These are phyloP conservation scores for Multifurca ochricompacta DNA, from an alignment of 768 basidiomycete genomes.

Conservation along the genomic window DNA sequence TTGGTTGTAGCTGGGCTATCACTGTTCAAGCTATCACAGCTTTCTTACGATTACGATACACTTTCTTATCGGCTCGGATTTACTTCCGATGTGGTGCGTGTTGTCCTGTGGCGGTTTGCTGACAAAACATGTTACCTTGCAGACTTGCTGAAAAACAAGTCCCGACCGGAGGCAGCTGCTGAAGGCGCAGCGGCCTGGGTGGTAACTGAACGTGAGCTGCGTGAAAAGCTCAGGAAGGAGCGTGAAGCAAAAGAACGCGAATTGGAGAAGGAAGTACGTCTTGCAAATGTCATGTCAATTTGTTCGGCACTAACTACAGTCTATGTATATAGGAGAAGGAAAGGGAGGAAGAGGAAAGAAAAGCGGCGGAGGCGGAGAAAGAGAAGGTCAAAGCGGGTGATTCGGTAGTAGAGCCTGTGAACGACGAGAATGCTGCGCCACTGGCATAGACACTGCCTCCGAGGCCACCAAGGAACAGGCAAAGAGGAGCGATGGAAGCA, in stretches of 20 bases:
- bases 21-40: conserved; percentile 21
- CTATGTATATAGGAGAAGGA: conserved; percentile 53
- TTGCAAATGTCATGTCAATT: conserved; percentile 5
- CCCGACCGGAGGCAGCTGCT: conserved; percentile 69
- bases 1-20: conserved; percentile 18
- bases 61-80: conserved; percentile 9
- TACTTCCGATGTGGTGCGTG: conserved; percentile 19
- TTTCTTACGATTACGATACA: conserved; percentile 11
- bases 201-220: conserved; percentile 62
- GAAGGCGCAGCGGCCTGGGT: conserved; percentile 66
- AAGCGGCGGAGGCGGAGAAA: conserved; percentile 42
- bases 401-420: conserved; percentile 19
- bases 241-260: conserved; percentile 62
- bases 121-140: conserved; percentile 12
- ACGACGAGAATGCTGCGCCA: conserved; percentile 22
- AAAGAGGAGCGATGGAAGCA: conserved; percentile 27
- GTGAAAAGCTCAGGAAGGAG: conserved; percentile 64
- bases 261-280: conserved; percentile 57
- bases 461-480: conserved; percentile 34
- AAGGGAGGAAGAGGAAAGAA: conserved; percentile 57
- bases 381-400: conserved; percentile 25
- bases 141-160: conserved; percentile 83
- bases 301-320: conserved; percentile 2
- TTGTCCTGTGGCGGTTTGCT: conserved; percentile 23
- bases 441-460: conserved; percentile 22